Evolutionary conservation across 2,329 filamentous ascomycete species (phyloP).

Genomic region (Verticillium alfalfae): DNA sequence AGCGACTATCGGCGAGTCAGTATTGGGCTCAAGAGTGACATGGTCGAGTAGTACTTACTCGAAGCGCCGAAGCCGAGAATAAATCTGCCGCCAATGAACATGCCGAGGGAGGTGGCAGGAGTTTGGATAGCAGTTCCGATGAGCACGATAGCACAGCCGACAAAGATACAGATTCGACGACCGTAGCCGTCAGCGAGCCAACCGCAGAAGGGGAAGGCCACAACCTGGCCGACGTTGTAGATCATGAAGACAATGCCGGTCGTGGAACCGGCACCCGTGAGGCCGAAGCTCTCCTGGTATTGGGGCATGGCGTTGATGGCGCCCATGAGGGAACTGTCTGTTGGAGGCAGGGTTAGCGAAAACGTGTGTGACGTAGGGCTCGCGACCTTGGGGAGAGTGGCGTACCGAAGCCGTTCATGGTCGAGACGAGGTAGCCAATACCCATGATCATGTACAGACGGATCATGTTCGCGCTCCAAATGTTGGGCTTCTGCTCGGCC

Average conservation of each 20-base stretch:
- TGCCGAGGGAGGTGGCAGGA: slow-evolving; percentile 31
- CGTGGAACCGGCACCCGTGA: slow-evolving; percentile 34
- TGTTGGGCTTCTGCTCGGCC: slow-evolving; percentile 25
- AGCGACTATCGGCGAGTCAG: slow-evolving; percentile 27
- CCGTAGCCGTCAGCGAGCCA: slow-evolving; percentile 43
- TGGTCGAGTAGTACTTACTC: neutral
- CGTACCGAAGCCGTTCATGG: slow-evolving; percentile 22
- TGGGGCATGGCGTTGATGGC: slow-evolving; percentile 39
- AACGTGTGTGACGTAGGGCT: neutral
- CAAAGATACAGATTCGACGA: slow-evolving; percentile 43
- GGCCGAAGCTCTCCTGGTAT: slow-evolving; percentile 37
- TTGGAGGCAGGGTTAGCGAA: neutral
- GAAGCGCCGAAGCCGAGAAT: slow-evolving; percentile 52
- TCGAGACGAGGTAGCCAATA: slow-evolving; percentile 19
- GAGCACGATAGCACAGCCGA: slow-evolving; percentile 40
- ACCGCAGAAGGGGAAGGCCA: slow-evolving; percentile 41
- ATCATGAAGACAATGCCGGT: slow-evolving; percentile 39
- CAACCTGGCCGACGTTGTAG: slow-evolving; percentile 41
- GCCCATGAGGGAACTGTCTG: slow-evolving; percentile 34
- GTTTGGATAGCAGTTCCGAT: slow-evolving; percentile 40
- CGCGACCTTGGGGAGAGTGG: neutral
- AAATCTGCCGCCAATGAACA: slow-evolving; percentile 29
- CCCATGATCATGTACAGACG: slow-evolving; percentile 19
- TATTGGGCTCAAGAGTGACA: neutral
- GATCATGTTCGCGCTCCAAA: slow-evolving; percentile 26